Evolutionary conservation across 163 green algal genomes (phyloP).

Genomic region (Smithsoniella earleae): DNA sequence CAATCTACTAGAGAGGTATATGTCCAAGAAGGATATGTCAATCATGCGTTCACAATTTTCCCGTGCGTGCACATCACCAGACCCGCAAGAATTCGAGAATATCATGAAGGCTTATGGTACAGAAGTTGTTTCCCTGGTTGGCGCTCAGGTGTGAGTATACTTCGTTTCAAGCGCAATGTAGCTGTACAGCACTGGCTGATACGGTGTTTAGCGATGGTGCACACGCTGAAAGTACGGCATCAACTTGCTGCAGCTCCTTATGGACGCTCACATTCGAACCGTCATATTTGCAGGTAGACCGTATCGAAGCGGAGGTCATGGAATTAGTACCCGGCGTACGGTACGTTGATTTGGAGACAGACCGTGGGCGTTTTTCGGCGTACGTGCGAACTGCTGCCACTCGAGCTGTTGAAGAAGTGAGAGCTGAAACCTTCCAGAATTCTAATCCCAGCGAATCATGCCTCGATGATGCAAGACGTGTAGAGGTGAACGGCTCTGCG

Average conservation of each 20-base stretch:
- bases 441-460: too few relatives aligned
- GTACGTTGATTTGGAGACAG: constrained; percentile 76
- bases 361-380: constrained; percentile 41
- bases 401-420: constrained; percentile 3
- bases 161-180: background rate
- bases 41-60: constrained; percentile 1
- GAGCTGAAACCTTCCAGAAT: constrained; percentile 6
- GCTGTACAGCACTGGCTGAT: background rate
- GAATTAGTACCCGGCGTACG: constrained; percentile 45
- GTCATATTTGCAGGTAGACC: constrained; percentile 23
- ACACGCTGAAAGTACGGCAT: too few relatives aligned
- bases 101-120: constrained; percentile 26
- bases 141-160: background rate
- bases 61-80: background rate
- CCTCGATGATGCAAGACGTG: too few relatives aligned
- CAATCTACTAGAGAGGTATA: constrained; percentile 38
- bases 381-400: too few relatives aligned
- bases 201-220: background rate
- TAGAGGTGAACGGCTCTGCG: too few relatives aligned
- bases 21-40: constrained; percentile 27
- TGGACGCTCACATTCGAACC: too few relatives aligned
- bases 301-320: constrained; percentile 27
- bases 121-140: constrained; percentile 8
- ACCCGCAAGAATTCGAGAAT: constrained; percentile 9
- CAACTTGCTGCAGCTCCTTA: too few relatives aligned